Base-by-base conservation (phyloP, 345 rosid species). In the Salix exigua region DNA sequence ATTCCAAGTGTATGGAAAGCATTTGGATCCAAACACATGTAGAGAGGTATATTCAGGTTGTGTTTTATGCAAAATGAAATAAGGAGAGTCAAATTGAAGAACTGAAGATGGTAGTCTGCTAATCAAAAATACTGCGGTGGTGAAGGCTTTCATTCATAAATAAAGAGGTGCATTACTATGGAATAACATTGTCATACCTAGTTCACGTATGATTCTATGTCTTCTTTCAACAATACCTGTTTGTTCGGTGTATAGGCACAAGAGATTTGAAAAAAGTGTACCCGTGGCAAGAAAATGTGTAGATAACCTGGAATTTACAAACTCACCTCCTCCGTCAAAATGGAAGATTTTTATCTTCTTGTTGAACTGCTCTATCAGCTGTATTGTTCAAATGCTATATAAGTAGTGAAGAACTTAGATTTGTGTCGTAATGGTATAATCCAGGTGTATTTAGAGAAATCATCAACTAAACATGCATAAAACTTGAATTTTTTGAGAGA, bases 131-230 rank as follows among this genome's bases (percentile, higher is more conserved):
- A 44, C 23, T 13, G 58, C n/a, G 8, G 44, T 70, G 25, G 0
- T 8, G 18, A 44, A 70, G 5, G 37, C 55, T 23, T 42, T 60
- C 6, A 70, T 12, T 60, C 60, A 70, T 8, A 70, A 70, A 5
- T 21, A 42, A 4, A 46, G 25, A 26, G 58, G 73, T 1, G 58
- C 55, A 42, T 11, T 18, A 16, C 35, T 6, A 18, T 68, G 51
- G 40, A 68, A 40, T 13, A 68, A 2, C 71, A 68, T 68, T 18
- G 71, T 42, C 55, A 70, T 44, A 46, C 73, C 60, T 44, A 70
- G 18, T 46, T 70, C 73, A 0, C 35, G 6, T n/a, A 70, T 70
- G 6, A 12, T 26, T 37, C 10, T 11, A 26, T 70, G 60, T 13
- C 13, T 37, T 40, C 35, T 48, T 12, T 70, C 73, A 25, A 25